Evolutionary conservation across 345 rosid genomes (phyloP), one percentile per base, ranked within the genome.

Genomic region (Erysimum cheiranthoides): DNA sequence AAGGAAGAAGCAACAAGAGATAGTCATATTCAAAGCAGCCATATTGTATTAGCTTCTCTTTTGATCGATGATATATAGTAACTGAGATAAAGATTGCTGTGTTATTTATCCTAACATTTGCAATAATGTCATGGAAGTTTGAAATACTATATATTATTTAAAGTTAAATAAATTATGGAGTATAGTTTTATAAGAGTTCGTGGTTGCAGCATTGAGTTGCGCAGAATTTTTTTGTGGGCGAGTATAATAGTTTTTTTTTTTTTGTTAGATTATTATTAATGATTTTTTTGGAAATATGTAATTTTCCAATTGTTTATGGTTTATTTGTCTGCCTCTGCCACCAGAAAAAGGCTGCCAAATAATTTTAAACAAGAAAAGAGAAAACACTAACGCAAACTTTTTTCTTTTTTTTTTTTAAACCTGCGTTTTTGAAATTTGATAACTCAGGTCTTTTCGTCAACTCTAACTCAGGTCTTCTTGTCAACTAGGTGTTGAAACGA

Each of bases 21-120:
- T 14, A 12, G 61, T 62, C 38, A 82, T 60, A 58, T 71, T 81
- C 30, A 76, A 60, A 61, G 67, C 47, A 38, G 80, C 64, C 88
- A 86, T 89, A 30, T 18, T 32, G 10, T 18, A 3, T 56, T 17
- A 43, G 7, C 32, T 64, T 57, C 47, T 65, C 52, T 54, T 61
- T 70, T 54, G 66, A 45, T 6, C 8, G 57, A 68, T 39, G 46
- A 5, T 60, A 61, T 76, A 36, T 13, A 32, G 34, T 61, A 62
- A 21, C 40, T 69, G 12, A 14, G 47, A 34, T 46, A 9, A 61
- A 54, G 50, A 31, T 51, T 43, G 49, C 12, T 63, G 21, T 56
- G 61, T 56, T 70, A 77, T 47, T 64, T 77, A 70, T 63, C 38
- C 66, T 70, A 35, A 11, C 40, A 13, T 51, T 27, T 25, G 52